Conservation (phyloP, 768 basidiomycete genomes). For the Russula brevipes region DNA sequence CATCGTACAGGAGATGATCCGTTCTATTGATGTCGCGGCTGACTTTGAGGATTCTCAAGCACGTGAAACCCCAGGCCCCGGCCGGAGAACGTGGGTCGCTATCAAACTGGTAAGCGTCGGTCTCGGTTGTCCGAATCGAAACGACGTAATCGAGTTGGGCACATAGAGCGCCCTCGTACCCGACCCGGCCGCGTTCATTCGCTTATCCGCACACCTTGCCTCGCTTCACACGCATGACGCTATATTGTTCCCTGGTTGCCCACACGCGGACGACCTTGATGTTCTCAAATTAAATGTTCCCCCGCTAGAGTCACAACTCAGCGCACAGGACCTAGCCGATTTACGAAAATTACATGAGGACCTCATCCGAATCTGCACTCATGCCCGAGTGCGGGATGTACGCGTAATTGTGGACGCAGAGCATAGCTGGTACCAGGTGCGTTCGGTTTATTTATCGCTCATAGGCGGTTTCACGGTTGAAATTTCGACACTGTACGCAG, state of each 20-base stretch:
- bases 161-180: constrained; percentile 64
- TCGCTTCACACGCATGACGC: constrained; percentile 25
- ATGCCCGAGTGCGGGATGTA: constrained; percentile 57
- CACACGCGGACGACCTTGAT: constrained; percentile 53
- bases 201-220: constrained; percentile 55
- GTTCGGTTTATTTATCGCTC: background rate
- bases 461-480: background rate
- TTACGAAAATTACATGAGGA: constrained; percentile 59
- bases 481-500: constrained; percentile 30
- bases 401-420: constrained; percentile 83
- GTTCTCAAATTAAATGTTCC: constrained; percentile 36
- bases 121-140: background rate
- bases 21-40: constrained; percentile 71
- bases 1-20: constrained; percentile 70
- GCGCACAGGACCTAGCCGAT: constrained; percentile 51
- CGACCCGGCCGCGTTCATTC: constrained; percentile 53
- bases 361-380: constrained; percentile 57
- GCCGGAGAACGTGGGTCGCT: constrained; percentile 75
- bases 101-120: constrained; percentile 62
- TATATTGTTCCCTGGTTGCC: constrained; percentile 66
- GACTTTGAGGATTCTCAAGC: constrained; percentile 60
- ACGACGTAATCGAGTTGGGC: background rate
- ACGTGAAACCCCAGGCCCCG: constrained; percentile 23
- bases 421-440: constrained; percentile 51
- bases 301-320: constrained; percentile 34